phyloP scores from a whole-genome alignment of 2,329 filamentous ascomycete genomes.

The Diplodia corticola region DNA sequence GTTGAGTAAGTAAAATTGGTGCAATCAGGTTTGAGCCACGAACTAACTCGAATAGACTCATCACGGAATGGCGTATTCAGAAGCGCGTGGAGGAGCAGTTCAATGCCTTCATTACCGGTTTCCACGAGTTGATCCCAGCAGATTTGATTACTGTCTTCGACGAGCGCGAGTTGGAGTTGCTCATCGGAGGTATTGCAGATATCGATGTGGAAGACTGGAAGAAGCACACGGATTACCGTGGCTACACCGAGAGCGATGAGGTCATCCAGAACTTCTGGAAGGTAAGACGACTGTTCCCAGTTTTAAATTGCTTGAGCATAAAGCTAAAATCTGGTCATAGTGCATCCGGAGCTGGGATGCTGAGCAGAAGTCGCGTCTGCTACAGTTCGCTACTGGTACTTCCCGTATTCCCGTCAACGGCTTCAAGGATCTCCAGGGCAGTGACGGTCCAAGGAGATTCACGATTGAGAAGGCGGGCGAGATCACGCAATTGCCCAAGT shows the following conservation, averaged over 20 bases:
- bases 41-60: slow-evolving; percentile 57
- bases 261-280: slow-evolving; percentile 99
- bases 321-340: slow-evolving; percentile 28
- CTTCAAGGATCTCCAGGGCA: slow-evolving; percentile 98
- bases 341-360: slow-evolving; percentile 95
- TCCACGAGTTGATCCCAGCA: slow-evolving; percentile 94
- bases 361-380: slow-evolving; percentile 92
- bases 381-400: slow-evolving; percentile 97
- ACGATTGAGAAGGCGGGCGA: slow-evolving; percentile 98
- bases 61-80: slow-evolving; percentile 99
- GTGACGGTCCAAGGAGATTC: slow-evolving; percentile 90
- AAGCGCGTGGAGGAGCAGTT: slow-evolving; percentile 98
- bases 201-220: slow-evolving; percentile 99
- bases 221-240: slow-evolving; percentile 99
- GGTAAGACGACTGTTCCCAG: slow-evolving; percentile 43
- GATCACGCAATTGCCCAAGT: slow-evolving; percentile 86
- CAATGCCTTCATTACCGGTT: slow-evolving; percentile 94
- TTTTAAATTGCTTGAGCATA: not conserved
- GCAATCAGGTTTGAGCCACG: not conserved
- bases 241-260: slow-evolving; percentile 96
- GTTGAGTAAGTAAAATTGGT: slow-evolving; percentile 66
- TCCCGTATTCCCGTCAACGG: slow-evolving; percentile 98
- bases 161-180: slow-evolving; percentile 90
- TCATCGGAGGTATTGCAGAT: slow-evolving; percentile 99
- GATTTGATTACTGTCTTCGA: slow-evolving; percentile 99